A percentile compares a stretch with the other conserved stretches of the same genome.
Evolutionary conservation across 345 rosid genomes (phyloP).

Genomic region (Kandelia obovata): DNA sequence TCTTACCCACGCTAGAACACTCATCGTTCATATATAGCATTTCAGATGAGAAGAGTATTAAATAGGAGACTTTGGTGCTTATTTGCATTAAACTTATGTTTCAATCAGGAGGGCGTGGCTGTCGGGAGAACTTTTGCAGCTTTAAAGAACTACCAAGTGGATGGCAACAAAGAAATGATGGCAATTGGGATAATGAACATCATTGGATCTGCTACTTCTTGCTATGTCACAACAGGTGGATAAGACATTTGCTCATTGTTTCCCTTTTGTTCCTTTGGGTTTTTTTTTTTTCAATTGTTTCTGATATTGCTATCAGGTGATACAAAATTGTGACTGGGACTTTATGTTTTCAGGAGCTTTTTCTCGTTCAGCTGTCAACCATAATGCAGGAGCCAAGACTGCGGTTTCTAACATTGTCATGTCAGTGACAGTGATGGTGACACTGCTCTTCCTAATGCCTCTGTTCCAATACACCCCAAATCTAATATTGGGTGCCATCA

Average conservation of each 20-base stretch:
- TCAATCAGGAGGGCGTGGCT: slow-evolving; percentile 94
- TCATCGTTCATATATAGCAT: too few species aligned
- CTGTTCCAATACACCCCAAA: slow-evolving; percentile 93
- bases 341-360: slow-evolving; percentile 58
- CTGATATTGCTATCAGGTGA: background rate
- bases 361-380: slow-evolving; percentile 93
- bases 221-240: slow-evolving; percentile 78
- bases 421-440: slow-evolving; percentile 92
- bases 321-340: background rate
- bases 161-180: slow-evolving; percentile 99
- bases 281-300: background rate
- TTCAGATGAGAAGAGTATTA: too few species aligned
- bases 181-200: slow-evolving; percentile 96
- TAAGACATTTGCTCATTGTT: background rate
- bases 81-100: background rate
- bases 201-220: slow-evolving; percentile 88
- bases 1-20: too few species aligned
- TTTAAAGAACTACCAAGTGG: slow-evolving; percentile 77
- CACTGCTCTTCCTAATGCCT: slow-evolving; percentile 90
- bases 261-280: background rate
- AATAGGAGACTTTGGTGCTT: background rate
- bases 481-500: slow-evolving; percentile 84
- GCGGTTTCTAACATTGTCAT: slow-evolving; percentile 87
- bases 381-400: slow-evolving; percentile 90
- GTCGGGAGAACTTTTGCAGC: slow-evolving; percentile 97